These are phyloP conservation scores for Terfezia claveryi DNA, from an alignment of 495 filamentous ascomycete genomes.

Conservation along the genomic window DNA sequence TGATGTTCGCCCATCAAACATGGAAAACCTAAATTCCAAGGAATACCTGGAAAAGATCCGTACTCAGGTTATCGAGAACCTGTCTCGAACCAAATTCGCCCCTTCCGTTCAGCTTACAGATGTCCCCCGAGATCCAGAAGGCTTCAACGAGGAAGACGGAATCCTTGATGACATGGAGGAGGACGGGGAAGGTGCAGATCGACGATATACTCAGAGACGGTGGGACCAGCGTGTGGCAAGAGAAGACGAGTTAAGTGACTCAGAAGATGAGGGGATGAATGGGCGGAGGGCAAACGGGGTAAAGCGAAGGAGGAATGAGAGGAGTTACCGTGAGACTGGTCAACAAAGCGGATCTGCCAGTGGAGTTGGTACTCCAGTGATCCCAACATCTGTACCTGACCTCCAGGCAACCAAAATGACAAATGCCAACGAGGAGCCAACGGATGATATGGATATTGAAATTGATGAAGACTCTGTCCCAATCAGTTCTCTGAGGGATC, in stretches of 20 bases:
- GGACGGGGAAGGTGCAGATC: slow-evolving; percentile 62
- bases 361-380: not conserved
- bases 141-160: slow-evolving; percentile 66
- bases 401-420: not conserved
- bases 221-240: slow-evolving; percentile 60
- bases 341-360: not conserved
- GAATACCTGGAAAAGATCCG: slow-evolving; percentile 97
- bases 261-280: slow-evolving; percentile 73
- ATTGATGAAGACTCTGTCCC: not conserved
- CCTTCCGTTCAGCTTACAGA: slow-evolving; percentile 91
- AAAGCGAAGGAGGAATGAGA: slow-evolving; percentile 30
- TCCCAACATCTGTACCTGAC: not conserved
- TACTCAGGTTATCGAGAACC: slow-evolving; percentile 72
- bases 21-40: slow-evolving; percentile 91
- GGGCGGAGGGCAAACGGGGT: slow-evolving; percentile 41
- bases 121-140: slow-evolving; percentile 53
- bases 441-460: not conserved
- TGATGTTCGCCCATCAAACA: slow-evolving; percentile 85
- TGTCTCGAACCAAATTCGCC: slow-evolving; percentile 65
- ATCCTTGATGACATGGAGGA: slow-evolving; percentile 73
- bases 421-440: not conserved
- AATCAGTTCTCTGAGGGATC: not conserved
- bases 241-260: slow-evolving; percentile 54
- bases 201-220: slow-evolving; percentile 56
- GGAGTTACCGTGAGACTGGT: slow-evolving; percentile 1